phyloP scores from a whole-genome alignment of 441 rosid species.

The Euphorbia neoarborescens region DNA sequence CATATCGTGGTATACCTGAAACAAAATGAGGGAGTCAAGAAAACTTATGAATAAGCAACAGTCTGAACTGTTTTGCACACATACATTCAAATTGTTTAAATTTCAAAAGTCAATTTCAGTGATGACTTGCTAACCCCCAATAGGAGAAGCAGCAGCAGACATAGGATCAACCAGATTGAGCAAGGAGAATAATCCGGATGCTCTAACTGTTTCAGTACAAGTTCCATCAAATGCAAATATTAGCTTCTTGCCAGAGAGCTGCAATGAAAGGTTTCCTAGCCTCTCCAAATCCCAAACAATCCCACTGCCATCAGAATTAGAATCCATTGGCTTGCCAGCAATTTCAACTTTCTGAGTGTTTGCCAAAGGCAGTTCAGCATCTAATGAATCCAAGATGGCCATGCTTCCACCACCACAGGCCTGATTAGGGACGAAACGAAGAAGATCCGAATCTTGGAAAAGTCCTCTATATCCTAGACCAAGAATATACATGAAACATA shows the following conservation, averaged over 20 bases:
- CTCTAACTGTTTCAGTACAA: constrained; percentile 72
- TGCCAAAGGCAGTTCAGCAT: constrained; percentile 63
- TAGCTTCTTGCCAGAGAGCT: constrained; percentile 96
- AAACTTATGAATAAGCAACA: constrained; percentile 7
- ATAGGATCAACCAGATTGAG: constrained; percentile 97
- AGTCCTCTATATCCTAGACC: constrained; percentile 99
- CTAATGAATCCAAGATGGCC: constrained; percentile 96
- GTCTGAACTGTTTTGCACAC: no score
- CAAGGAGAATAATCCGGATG: constrained; percentile 74
- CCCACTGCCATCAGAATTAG: constrained; percentile 94
- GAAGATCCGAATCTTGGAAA: constrained; percentile 91
- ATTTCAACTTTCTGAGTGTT: constrained; percentile 62
- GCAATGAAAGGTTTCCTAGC: constrained; percentile 72
- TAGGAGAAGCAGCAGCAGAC: constrained; percentile 99
- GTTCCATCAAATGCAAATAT: constrained; percentile 99
- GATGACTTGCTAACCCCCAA: constrained; percentile 59
- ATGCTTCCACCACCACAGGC: constrained; percentile 99
- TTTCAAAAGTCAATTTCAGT: constrained; percentile 2
- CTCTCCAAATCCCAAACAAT: constrained; percentile 99
- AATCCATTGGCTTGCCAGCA: constrained; percentile 63
- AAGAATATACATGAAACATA: constrained; percentile 97
- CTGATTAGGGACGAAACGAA: constrained; percentile 96
- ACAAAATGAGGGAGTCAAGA: constrained; percentile 9
- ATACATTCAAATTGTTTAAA: no score
- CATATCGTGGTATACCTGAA: constrained; percentile 95